Evolutionary conservation across 495 filamentous ascomycete genomes (phyloP).

Genomic region (Aspergillus egyptiacus): DNA sequence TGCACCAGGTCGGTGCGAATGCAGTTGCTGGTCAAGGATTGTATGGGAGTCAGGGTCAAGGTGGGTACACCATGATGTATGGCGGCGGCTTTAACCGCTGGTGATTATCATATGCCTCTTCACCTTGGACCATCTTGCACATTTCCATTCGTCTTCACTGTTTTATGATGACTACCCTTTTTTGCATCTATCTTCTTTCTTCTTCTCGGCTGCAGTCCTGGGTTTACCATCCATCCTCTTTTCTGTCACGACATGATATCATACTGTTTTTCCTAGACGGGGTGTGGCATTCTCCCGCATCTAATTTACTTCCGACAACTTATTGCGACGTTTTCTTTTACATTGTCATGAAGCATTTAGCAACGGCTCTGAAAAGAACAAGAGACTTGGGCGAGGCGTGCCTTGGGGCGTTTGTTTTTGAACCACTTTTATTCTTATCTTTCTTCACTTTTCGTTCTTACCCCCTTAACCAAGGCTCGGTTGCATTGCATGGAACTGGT

Average conservation of each 20-base stretch:
- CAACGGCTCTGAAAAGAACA: constrained; percentile 30
- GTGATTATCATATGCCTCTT: constrained; percentile 46
- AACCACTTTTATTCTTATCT: constrained; percentile 18
- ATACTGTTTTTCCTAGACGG: constrained; percentile 23
- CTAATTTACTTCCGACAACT: constrained; percentile 25
- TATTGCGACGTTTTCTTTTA: constrained; percentile 26
- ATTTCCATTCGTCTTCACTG: constrained; percentile 10
- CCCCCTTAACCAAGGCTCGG: constrained; percentile 26
- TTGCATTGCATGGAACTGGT: constrained; percentile 35
- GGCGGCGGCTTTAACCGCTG: constrained; percentile 67
- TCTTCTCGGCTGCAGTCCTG: constrained; percentile 11
- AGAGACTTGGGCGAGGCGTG: constrained; percentile 28
- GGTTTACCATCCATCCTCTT: constrained; percentile 16
- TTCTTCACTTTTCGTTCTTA: constrained; percentile 15
- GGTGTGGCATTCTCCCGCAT: constrained; percentile 24
- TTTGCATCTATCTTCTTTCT: constrained; percentile 16
- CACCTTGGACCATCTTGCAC: constrained; percentile 15
- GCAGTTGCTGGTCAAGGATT: constrained; percentile 70
- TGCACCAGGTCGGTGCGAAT: constrained; percentile 76
- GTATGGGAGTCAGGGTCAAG: constrained; percentile 89
- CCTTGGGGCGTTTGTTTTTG: constrained; percentile 32
- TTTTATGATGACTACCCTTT: constrained; percentile 21
- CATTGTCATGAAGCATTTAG: constrained; percentile 31
- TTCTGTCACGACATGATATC: constrained; percentile 35
- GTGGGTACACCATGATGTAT: constrained; percentile 97